Evolutionary conservation across 2,329 filamentous ascomycete species (phyloP).

Genomic region (Fusarium coicis): DNA sequence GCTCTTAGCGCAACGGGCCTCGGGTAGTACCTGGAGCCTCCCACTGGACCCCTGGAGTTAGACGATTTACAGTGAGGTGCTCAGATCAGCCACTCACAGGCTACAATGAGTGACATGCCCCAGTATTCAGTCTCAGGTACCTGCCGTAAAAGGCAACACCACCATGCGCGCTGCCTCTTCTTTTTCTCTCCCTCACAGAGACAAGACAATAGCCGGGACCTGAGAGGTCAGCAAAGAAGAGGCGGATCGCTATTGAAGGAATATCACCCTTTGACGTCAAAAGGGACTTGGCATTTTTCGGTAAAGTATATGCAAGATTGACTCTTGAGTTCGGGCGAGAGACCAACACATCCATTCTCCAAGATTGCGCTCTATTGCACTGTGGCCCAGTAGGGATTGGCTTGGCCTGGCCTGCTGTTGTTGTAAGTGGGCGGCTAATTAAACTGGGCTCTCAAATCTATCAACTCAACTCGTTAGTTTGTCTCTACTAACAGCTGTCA

Average conservation of each 20-base stretch:
- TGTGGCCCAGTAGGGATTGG: constrained; percentile 8
- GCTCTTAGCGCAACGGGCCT: constrained; percentile 35
- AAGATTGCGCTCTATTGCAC: constrained; percentile 28
- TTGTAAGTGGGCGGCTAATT: constrained; percentile 28
- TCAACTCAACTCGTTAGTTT: constrained; percentile 11
- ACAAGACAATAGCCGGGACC: background rate
- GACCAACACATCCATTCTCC: background rate
- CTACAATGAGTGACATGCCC: constrained; percentile 17
- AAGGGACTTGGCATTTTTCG: background rate
- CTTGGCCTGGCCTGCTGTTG: background rate
- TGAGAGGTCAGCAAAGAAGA: background rate
- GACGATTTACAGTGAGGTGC: background rate
- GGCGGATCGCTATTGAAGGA: background rate
- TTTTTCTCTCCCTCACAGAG: background rate
- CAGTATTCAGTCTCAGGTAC: constrained; percentile 11
- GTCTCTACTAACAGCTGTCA: constrained; percentile 13
- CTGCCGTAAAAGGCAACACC: constrained; percentile 24
- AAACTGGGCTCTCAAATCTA: background rate
- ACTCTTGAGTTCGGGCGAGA: background rate
- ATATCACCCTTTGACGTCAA: constrained; percentile 19
- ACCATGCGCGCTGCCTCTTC: background rate
- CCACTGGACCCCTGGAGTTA: constrained; percentile 17
- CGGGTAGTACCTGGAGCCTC: constrained; percentile 31
- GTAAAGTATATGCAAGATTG: background rate
- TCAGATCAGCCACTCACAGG: constrained; percentile 17